Conservation (phyloP, 1,139 yeast genomes). For the Geotrichum siamense region DNA sequence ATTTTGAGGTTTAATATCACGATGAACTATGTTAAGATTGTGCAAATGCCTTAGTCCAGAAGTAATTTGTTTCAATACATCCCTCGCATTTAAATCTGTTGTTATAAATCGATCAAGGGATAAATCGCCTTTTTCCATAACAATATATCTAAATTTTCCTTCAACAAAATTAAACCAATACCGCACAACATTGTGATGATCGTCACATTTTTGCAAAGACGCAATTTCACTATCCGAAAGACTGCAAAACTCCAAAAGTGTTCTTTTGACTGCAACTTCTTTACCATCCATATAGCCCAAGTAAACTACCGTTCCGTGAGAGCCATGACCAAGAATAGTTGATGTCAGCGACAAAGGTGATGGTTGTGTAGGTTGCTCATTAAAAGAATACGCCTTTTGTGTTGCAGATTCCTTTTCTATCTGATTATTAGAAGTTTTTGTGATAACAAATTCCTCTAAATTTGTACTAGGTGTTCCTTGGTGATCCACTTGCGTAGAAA, state of each 20-base stretch:
- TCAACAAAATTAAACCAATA: slow-evolving; percentile 5
- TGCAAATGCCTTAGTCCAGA: slow-evolving; percentile 45
- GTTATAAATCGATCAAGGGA: background rate
- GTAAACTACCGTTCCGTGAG: slow-evolving; percentile 4
- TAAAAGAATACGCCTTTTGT: too few species aligned
- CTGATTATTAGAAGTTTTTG: background rate
- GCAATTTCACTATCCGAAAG: slow-evolving; percentile 1
- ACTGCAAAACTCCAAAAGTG: background rate
- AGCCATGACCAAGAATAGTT: slow-evolving; percentile 3
- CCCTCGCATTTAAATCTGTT: background rate
- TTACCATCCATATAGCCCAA: background rate
- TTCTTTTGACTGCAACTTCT: slow-evolving; percentile 4
- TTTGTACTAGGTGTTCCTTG: background rate
- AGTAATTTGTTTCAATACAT: background rate
- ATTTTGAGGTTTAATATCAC: slow-evolving; percentile 92
- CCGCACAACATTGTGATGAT: slow-evolving; percentile 1
- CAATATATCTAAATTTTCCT: slow-evolving; percentile 3
- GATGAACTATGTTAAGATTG: slow-evolving; percentile 58
- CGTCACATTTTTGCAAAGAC: slow-evolving; percentile 1
- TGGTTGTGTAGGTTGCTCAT: slow-evolving; percentile 1
- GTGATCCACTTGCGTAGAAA: background rate
- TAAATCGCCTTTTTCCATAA: slow-evolving; percentile 4
- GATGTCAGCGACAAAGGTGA: slow-evolving; percentile 2
- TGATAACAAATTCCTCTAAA: background rate
- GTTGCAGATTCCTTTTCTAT: background rate